Evolutionary conservation across 805 yeast species (phyloP).

Genomic region (Yamadazyma kitorensis): DNA sequence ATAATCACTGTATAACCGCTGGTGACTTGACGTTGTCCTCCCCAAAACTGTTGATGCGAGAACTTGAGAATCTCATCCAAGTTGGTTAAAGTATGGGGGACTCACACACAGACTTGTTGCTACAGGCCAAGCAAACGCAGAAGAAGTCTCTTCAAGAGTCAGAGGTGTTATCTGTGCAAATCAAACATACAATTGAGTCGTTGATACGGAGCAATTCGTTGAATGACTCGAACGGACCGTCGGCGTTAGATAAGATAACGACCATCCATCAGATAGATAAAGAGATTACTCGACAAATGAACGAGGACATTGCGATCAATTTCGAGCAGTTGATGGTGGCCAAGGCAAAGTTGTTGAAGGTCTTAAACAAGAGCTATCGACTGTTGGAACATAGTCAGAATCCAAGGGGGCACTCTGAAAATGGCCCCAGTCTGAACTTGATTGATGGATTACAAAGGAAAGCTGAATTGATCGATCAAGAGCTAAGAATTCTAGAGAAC

Average conservation of each 20-base stretch:
- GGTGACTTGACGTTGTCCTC: too few relatives aligned
- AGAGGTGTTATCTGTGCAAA: slow-evolving; percentile 23
- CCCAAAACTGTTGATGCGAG: background rate
- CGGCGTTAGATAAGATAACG: slow-evolving; percentile 33
- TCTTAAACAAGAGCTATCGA: slow-evolving; percentile 14
- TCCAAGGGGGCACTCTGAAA: too few relatives aligned
- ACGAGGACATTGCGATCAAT: slow-evolving; percentile 28
- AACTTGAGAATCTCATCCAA: too few relatives aligned
- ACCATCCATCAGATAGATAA: slow-evolving; percentile 39
- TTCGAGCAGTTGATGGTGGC: slow-evolving; percentile 24
- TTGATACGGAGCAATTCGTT: slow-evolving; percentile 26
- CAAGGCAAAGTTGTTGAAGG: slow-evolving; percentile 21
- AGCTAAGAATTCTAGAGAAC: slow-evolving; percentile 65
- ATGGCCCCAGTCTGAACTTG: slow-evolving; percentile 1
- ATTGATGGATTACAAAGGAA: slow-evolving; percentile 25
- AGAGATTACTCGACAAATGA: slow-evolving; percentile 36
- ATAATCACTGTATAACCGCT: background rate
- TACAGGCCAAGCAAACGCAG: slow-evolving; percentile 35
- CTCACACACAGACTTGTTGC: slow-evolving; percentile 24
- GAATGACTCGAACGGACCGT: slow-evolving; percentile 13
- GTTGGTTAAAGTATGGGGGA: slow-evolving; percentile 3
- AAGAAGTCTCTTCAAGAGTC: slow-evolving; percentile 24
- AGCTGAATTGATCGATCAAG: slow-evolving; percentile 71
- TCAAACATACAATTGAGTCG: slow-evolving; percentile 20
- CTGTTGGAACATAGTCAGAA: slow-evolving; percentile 1